Percentiles rank a stretch among this genome's conserved stretches.
These are phyloP conservation scores for Castanea sativa DNA, from an alignment of 306 rosid genomes.

Conservation along the genomic window DNA sequence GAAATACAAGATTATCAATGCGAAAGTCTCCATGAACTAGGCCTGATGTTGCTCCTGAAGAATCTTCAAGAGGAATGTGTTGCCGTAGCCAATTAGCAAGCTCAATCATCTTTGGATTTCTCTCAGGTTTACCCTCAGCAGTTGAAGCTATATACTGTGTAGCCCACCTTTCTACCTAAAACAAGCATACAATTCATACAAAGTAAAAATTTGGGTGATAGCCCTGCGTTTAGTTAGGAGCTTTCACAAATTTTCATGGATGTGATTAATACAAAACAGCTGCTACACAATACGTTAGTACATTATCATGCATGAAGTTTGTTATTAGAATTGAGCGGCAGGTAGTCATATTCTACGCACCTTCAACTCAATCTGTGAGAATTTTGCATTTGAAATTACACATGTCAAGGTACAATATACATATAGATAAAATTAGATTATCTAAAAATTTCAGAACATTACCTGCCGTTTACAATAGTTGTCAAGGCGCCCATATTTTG, in stretches of 20 bases:
- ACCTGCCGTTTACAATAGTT: constrained; percentile 93
- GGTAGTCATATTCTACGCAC: background rate
- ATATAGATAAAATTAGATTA: background rate
- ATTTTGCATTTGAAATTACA: background rate
- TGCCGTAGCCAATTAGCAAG: constrained; percentile 72
- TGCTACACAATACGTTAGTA: background rate
- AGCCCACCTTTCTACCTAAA: constrained; percentile 93
- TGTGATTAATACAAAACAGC: background rate
- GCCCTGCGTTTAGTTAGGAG: background rate
- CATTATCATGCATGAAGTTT: background rate
- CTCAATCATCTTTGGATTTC: constrained; percentile 83
- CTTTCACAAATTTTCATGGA: background rate
- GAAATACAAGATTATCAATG: constrained; percentile 87
- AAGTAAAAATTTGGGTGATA: background rate
- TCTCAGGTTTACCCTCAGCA: constrained; percentile 68
- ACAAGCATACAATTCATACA: constrained; percentile 13
- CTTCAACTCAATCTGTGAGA: background rate
- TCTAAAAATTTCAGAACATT: constrained; percentile 1
- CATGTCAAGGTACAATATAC: background rate
- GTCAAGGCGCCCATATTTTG: constrained; percentile 66
- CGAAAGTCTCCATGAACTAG: constrained; percentile 98
- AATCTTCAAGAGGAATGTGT: constrained; percentile 79
- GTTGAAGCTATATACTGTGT: constrained; percentile 81
- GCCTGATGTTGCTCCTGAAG: constrained; percentile 69
- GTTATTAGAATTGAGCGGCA: background rate